These are phyloP conservation scores for Aureobasidium sp. DNA, from an alignment of 2,329 filamentous ascomycete genomes.

Conservation along the genomic window DNA sequence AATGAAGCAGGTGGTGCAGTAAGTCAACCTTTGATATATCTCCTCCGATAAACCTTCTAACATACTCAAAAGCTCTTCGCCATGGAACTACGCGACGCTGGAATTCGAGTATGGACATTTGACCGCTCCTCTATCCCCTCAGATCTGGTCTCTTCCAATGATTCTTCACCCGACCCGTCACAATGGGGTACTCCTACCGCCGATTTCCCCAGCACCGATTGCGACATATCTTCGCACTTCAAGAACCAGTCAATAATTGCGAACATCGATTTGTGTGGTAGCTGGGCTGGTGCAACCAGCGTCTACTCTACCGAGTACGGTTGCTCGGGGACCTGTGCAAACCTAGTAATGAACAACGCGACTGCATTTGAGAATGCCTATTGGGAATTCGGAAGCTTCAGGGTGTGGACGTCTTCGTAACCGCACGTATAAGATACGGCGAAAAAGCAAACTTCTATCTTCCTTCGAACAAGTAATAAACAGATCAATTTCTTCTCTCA, in stretches of 20 bases:
- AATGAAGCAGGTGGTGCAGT: slow-evolving; percentile 26
- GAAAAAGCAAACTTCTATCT: neutral
- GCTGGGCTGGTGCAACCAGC: slow-evolving; percentile 23
- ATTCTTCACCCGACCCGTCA: slow-evolving; percentile 3
- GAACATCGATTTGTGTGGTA: slow-evolving; percentile 32
- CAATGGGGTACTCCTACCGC: slow-evolving; percentile 37
- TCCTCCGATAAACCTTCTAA: neutral
- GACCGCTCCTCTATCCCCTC: slow-evolving; percentile 27
- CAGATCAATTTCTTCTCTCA: neutral
- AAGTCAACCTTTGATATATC: slow-evolving; percentile 16
- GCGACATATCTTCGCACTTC: slow-evolving; percentile 29
- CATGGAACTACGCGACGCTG: slow-evolving; percentile 51
- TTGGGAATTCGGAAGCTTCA: slow-evolving; percentile 41
- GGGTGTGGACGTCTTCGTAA: slow-evolving; percentile 10
- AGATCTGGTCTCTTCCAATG: slow-evolving; percentile 26
- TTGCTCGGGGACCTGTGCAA: slow-evolving; percentile 46
- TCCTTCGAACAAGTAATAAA: neutral
- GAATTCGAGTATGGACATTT: slow-evolving; percentile 44
- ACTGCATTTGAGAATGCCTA: slow-evolving; percentile 49
- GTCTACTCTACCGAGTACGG: slow-evolving; percentile 27
- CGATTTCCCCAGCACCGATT: slow-evolving; percentile 54
- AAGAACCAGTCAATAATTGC: slow-evolving; percentile 29
- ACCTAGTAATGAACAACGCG: slow-evolving; percentile 50
- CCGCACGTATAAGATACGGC: neutral
- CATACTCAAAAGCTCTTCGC: slow-evolving; percentile 33